Evolutionary conservation across 495 filamentous ascomycete genomes (phyloP).

Genomic region (Neurospora pannonica): DNA sequence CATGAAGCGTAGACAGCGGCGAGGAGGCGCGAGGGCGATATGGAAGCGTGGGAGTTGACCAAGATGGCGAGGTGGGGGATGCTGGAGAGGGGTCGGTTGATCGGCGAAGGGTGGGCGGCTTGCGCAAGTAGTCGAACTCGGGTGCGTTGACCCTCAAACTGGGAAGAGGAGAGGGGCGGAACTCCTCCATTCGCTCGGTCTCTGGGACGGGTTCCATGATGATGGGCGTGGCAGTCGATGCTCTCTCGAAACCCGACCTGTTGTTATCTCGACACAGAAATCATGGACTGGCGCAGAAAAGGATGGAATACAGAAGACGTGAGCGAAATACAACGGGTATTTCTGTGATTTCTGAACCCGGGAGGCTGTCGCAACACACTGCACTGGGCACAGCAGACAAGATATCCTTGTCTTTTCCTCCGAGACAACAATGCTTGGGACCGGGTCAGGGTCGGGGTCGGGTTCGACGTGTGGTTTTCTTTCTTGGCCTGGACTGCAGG

Average conservation of each 20-base stretch:
- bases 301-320: neutral
- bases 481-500: neutral
- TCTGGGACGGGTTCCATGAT: constrained; percentile 50
- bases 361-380: neutral
- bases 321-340: neutral
- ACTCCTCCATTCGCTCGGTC: constrained; percentile 51
- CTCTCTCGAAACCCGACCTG: constrained; percentile 17
- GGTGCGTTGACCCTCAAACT: constrained; percentile 28
- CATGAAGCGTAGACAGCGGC: constrained; percentile 49
- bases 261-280: neutral
- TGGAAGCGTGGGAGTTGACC: constrained; percentile 34
- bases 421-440: neutral
- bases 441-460: neutral
- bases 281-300: neutral
- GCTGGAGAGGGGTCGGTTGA: constrained; percentile 41
- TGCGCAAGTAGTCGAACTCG: constrained; percentile 28
- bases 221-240: constrained; percentile 10
- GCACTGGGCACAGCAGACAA: neutral
- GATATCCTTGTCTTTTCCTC: neutral
- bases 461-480: neutral
- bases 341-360: neutral
- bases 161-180: constrained; percentile 40
- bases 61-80: constrained; percentile 41
- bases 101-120: constrained; percentile 38
- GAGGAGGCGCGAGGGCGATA: constrained; percentile 49